phyloP scores from a whole-genome alignment of 2,329 filamentous ascomycete species.

The Claviceps humidiphila region DNA sequence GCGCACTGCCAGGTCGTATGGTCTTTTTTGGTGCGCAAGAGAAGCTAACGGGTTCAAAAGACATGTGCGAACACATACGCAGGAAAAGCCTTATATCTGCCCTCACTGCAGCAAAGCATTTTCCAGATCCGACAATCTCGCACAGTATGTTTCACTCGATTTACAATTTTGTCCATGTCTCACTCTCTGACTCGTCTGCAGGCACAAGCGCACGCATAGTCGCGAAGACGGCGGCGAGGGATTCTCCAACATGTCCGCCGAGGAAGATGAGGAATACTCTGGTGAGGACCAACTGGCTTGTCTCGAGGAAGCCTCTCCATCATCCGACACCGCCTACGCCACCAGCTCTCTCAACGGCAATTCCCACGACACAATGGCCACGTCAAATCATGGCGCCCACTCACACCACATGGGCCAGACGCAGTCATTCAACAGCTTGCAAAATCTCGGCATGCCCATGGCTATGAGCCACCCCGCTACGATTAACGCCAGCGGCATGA shows the following conservation, averaged over 20 bases:
- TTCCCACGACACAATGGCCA: constrained; percentile 16
- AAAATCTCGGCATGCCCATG: constrained; percentile 52
- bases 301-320: constrained; percentile 65
- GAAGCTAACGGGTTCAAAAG: constrained; percentile 41
- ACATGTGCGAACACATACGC: constrained; percentile 97
- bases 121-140: constrained; percentile 95
- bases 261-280: constrained; percentile 70
- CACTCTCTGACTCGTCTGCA: constrained; percentile 25
- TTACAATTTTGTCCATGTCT: background rate
- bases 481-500: constrained; percentile 31
- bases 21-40: background rate
- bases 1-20: constrained; percentile 7
- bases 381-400: constrained; percentile 9
- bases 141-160: constrained; percentile 58
- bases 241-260: constrained; percentile 54
- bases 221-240: constrained; percentile 48
- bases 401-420: constrained; percentile 7
- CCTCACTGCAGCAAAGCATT: constrained; percentile 98
- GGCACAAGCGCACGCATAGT: constrained; percentile 69
- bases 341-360: constrained; percentile 36
- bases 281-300: constrained; percentile 76
- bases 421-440: constrained; percentile 41
- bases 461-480: constrained; percentile 43
- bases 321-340: constrained; percentile 52
- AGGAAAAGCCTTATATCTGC: constrained; percentile 97